Evolutionary conservation across 2,329 filamentous ascomycete genomes (phyloP), one percentile per base, ranked within the genome.

Genomic region (Exophiala dermatitidis): DNA sequence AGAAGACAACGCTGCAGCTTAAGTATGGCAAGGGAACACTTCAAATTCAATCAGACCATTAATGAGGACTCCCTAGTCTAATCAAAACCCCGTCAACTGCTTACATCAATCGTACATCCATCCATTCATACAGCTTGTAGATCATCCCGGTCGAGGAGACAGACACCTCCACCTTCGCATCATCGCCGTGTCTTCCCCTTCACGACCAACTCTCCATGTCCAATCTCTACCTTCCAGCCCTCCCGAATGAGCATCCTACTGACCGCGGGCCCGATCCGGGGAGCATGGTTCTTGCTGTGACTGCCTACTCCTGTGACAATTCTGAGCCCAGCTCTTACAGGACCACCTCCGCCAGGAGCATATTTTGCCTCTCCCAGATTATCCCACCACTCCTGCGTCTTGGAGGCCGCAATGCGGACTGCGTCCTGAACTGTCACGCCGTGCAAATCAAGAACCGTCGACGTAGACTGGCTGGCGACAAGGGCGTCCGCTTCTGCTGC

Each of bases 241-340:
- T 91, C 87, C 42, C 80, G 77, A 37, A 83, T 77, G 40, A 97
- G 73, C 65, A 83, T 84, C 64, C 82, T 84, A 44, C 79, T 83
- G n/a, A 97, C 90, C 10, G 86, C 86, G 52, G 85, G 85, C 3
- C 90, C 85, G 54, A 97, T 68, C 61, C 82, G 83, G 1, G 86
- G 88, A 51, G 80, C 84, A 0, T 90, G 89, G 48, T 85, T 83
- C 44, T 82, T 78, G 63, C 83, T 93, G 69, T 97, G 91, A 50
- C 78, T 77, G 1, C 91, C 91, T 9, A 84, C 67, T 0, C 91
- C 91, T 2, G 90, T 95, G 50, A 97, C 80, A 55, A 97, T 83
- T 37, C 79, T 81, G 63, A 86, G 90, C 0, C 82, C 77, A 4
- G 74, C 74, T 63, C 77, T 73, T 19, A 76, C 72, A 62, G 72